Conservation (phyloP, 75 land plant genomes). For the Ceratopteris richardii region DNA sequence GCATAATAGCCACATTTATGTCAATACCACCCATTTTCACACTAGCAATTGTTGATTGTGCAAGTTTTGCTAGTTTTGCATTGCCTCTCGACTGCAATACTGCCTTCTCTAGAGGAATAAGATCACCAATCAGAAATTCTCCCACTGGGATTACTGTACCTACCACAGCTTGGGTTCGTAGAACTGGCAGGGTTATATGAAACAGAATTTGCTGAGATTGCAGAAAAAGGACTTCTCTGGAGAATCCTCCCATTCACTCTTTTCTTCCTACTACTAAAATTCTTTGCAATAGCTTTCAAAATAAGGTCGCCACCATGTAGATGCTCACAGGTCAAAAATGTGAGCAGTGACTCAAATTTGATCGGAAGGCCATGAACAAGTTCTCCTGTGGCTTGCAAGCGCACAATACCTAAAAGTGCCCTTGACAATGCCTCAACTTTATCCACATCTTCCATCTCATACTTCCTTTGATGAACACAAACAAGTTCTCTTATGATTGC, state of each 20-base stretch:
- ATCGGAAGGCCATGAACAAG: conserved; percentile 27
- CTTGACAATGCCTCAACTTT: too few relatives aligned
- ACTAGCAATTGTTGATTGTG: conserved; percentile 73
- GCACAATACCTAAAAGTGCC: too few relatives aligned
- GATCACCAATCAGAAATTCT: conserved; percentile 74
- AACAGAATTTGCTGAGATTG: conserved; percentile 44
- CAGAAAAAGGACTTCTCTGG: too few relatives aligned
- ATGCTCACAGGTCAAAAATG: conserved; percentile 66
- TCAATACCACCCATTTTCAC: conserved; percentile 94
- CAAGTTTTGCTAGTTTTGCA: conserved; percentile 60
- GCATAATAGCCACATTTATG: conserved; percentile 87
- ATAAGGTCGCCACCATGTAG: conserved; percentile 92
- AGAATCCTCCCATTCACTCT: too few relatives aligned
- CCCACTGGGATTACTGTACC: conserved; percentile 62
- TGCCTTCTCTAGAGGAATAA: conserved; percentile 62
- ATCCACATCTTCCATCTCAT: too few relatives aligned
- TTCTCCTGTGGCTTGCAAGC: conserved; percentile 77
- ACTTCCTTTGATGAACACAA: too few relatives aligned
- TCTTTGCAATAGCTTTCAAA: too few relatives aligned
- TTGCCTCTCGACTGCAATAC: conserved; percentile 63
- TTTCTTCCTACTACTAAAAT: too few relatives aligned
- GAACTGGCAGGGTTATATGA: conserved; percentile 41
- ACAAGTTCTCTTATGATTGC: too few relatives aligned
- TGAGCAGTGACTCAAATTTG: too few relatives aligned
- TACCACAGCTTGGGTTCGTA: conserved; percentile 18